A percentile compares a stretch with the other conserved stretches of the same genome.
These are phyloP conservation scores for Nepenthes gracilis DNA, from an alignment of 148 eudicot genomes.

Conservation along the genomic window DNA sequence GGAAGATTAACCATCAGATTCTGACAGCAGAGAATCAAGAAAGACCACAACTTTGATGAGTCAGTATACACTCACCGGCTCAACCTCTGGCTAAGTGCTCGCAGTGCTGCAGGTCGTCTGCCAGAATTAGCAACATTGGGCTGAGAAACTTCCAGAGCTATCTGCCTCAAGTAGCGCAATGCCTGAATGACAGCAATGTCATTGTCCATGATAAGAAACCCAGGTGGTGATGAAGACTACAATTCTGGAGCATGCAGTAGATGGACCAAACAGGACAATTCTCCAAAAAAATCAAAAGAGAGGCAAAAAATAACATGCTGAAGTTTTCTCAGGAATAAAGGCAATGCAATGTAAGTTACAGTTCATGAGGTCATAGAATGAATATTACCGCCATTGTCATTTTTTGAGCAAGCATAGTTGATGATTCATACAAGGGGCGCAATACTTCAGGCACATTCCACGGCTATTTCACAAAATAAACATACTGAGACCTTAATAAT, in stretches of 20 bases:
- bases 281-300: no score
- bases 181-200: conserved; percentile 29
- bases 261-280: background rate
- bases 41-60: background rate
- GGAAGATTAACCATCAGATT: conserved; percentile 5
- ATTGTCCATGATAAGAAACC: background rate
- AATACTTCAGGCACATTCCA: conserved; percentile 85
- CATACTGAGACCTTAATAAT: conserved; percentile 4
- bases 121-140: conserved; percentile 56
- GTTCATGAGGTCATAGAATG: background rate
- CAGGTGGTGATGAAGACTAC: background rate
- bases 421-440: conserved; percentile 75
- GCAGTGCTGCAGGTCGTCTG: conserved; percentile 67
- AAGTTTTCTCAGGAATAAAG: no score
- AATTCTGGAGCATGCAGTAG: background rate
- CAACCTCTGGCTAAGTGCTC: conserved; percentile 72
- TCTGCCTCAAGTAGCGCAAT: conserved; percentile 69
- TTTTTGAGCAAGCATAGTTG: conserved; percentile 72
- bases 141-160: conserved; percentile 68
- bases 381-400: conserved; percentile 57
- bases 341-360: no score
- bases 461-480: conserved; percentile 25
- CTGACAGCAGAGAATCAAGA: background rate
- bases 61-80: conserved; percentile 33
- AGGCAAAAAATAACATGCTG: no score